A percentile compares a stretch with the other conserved stretches of the same genome.
phyloP scores from a whole-genome alignment of 2,329 filamentous ascomycete genomes.

The Fusarium pininemorale region DNA sequence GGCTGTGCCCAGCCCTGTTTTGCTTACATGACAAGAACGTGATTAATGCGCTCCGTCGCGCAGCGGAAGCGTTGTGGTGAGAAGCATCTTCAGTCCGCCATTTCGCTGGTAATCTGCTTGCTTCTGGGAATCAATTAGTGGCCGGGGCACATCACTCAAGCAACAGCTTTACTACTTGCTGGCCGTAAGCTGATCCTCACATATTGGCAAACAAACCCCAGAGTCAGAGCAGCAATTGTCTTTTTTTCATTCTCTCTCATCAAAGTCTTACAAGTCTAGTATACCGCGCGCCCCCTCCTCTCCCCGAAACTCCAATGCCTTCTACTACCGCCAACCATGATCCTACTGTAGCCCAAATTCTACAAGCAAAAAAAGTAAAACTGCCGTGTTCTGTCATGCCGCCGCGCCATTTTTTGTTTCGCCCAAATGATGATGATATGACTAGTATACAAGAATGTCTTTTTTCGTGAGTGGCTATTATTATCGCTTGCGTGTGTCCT shows the following conservation, averaged over 20 bases:
- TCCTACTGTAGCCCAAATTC: background rate
- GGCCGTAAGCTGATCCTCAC: background rate
- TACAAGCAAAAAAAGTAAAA: background rate
- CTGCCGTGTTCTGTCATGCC: constrained; percentile 10
- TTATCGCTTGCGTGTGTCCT: constrained; percentile 62
- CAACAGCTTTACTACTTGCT: background rate
- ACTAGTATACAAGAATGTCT: constrained; percentile 21
- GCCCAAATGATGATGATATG: constrained; percentile 1
- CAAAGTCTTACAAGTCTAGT: constrained; percentile 28
- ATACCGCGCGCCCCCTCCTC: background rate
- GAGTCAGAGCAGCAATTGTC: background rate
- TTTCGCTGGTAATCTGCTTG: background rate
- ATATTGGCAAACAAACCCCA: background rate
- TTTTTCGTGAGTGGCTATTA: constrained; percentile 18
- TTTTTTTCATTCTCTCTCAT: constrained; percentile 9
- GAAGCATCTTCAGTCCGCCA: background rate
- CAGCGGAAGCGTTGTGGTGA: background rate
- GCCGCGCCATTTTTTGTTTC: constrained; percentile 12
- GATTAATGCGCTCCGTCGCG: background rate
- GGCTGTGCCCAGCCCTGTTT: background rate
- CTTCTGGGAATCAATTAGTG: background rate
- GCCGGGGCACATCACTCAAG: background rate
- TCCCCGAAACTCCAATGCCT: constrained; percentile 23
- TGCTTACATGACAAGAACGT: background rate
- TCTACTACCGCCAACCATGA: constrained; percentile 8